Base-by-base conservation (phyloP, 2,329 filamentous ascomycete genomes). In the Colletotrichum orbiculare region DNA sequence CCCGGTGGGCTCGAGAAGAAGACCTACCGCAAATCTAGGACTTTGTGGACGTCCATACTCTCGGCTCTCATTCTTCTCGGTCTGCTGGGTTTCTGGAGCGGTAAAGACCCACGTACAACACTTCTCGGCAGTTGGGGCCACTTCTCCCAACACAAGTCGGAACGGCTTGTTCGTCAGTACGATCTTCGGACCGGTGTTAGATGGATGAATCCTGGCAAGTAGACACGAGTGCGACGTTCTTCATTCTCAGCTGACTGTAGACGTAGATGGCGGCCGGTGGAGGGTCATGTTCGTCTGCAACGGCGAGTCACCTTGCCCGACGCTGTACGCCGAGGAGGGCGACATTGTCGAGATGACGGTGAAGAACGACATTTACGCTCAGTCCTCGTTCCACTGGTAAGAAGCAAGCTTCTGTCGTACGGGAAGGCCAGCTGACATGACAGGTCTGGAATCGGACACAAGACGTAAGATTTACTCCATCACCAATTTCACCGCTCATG, bases 401-500 rank as follows among this genome's bases (percentile, higher is more conserved):
- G n/a, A 0, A 56, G 61, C 60, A 12, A 15, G n/a, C 0, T 13
- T 11, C 8, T 25, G 43, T 9, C 43, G 3, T 10, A 46, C n/a
- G n/a, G 2, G 10, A 9, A 5, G 17, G 13, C 43, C 9, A 46
- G 15, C 43, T 17, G 10, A 59, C 6, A 11, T 2, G 12, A n/a
- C 7, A 64, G 61, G 61, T 64, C 61, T 8, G 61, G 61, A n/a
- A 60, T 64, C 9, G 61, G 61, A 4, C 61, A 64, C 13, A 55
- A 64, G n/a, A 49, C 15, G 61, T 64, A 34, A 60, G 45, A 37
- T 6, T 8, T 7, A 9, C n/a, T 33, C 8, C 5, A 2, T 11
- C 17, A 7, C 25, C 6, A 9, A 4, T 33, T 9, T 12, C 2
- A 8, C 8, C 17, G 8, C 10, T 10, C 8, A 41, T 48, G 2